Evolutionary conservation across 2,329 filamentous ascomycete genomes (phyloP), one percentile per base, ranked within the genome.

Genomic region (Cucurbitaria berberidis): DNA sequence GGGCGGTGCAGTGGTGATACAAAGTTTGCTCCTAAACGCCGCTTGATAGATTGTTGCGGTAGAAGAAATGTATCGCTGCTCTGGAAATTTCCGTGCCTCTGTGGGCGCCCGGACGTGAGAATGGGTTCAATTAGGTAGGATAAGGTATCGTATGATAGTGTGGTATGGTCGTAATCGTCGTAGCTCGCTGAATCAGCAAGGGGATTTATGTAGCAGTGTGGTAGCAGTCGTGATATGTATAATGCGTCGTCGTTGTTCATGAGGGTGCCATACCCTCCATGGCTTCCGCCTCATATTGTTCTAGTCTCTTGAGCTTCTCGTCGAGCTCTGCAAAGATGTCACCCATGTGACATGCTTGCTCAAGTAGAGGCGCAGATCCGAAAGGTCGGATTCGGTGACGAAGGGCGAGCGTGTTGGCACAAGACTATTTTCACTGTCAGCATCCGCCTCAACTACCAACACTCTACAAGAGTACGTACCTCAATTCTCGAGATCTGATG

Each of bases 401-500:
- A 66, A 96, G 80, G 11, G 86, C 81, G 45, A 97, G 83, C 0
- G 90, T 91, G 27, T 89, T 89, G 63, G 93, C 84, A 70, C 90
- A 95, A 45, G 90, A 88, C 91, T 96, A 62, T 48, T 34, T 60
- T 4, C n/a, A 48, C 34, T 11, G 48, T 72, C 62, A 76, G 69
- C 19, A 48, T 36, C 16, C 6, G n/a, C 9, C 5, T 11, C 13
- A 47, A 40, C 13, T 7, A 15, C 18, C 29, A 30, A 6, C 5
- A 45, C 24, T 3, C 26, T 21, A 29, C 3, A 9, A 9, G 46
- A 29, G 9, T 19, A 77, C 88, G 77, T 81, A 96, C 92, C 86
- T 99, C 95, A 73, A 99, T 96, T 68, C 95, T 86, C 73, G 90
- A 93, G 64, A 99, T 89, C 82, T 97, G 92, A 72, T 98, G 93